Evolutionary conservation across 2,329 filamentous ascomycete genomes (phyloP).

Genomic region (Fusarium devonianum): DNA sequence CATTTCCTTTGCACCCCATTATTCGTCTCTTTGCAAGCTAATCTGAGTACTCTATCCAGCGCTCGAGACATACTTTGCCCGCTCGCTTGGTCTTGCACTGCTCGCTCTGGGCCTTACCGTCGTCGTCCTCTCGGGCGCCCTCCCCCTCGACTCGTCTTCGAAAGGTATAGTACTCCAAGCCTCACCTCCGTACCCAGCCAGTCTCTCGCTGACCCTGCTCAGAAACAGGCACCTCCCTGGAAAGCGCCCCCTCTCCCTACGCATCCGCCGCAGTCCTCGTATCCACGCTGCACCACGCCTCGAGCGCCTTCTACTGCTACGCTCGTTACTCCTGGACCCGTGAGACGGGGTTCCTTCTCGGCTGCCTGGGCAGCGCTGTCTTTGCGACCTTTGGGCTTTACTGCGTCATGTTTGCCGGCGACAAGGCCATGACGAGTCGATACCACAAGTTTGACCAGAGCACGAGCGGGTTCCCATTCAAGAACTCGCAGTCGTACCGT

Average conservation of each 20-base stretch:
- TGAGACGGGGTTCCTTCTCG: conserved; percentile 66
- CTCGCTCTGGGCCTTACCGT: conserved; percentile 68
- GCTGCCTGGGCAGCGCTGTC: conserved; percentile 61
- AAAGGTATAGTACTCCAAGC: conserved; percentile 45
- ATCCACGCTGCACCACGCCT: conserved; percentile 70
- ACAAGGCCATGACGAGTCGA: conserved; percentile 48
- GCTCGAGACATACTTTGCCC: conserved; percentile 77
- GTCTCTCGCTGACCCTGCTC: conserved; percentile 1
- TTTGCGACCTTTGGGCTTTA: conserved; percentile 63
- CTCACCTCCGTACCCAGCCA: too few species aligned
- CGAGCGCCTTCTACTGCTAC: conserved; percentile 72
- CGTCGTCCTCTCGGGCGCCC: conserved; percentile 73
- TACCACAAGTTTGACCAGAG: conserved; percentile 50
- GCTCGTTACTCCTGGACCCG: conserved; percentile 65
- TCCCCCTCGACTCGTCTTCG: conserved; percentile 67
- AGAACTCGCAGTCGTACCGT: conserved; percentile 48
- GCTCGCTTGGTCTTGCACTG: conserved; percentile 72
- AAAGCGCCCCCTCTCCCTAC: conserved; percentile 64
- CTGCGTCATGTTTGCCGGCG: conserved; percentile 49
- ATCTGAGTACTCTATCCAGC: conserved; percentile 37
- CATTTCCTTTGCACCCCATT: background rate
- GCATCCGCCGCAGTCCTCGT: conserved; percentile 71
- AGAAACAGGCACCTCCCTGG: conserved; percentile 31
- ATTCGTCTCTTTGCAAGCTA: background rate
- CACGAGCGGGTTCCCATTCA: conserved; percentile 51